phyloP scores from a whole-genome alignment of 2,329 filamentous ascomycete genomes.

The Diaporthe sp. region DNA sequence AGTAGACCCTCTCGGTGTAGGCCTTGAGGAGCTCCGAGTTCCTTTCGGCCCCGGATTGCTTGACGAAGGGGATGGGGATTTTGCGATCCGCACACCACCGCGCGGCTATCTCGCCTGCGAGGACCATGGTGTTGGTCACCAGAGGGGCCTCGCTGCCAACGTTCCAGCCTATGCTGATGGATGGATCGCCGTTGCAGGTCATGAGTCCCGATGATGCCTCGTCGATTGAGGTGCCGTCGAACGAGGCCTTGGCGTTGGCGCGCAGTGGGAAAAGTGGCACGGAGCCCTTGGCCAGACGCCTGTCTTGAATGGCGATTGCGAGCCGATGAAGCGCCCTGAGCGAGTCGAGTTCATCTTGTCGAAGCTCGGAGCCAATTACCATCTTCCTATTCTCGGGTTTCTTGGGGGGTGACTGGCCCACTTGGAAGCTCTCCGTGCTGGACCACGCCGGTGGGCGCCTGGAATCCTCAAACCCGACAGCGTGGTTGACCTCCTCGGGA shows the following conservation, averaged over 20 bases:
- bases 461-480: constrained; percentile 38
- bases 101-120: constrained; percentile 74
- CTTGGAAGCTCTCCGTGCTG: constrained; percentile 46
- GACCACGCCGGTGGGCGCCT: constrained; percentile 22
- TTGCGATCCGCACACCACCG: constrained; percentile 70
- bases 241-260: constrained; percentile 59
- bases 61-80: constrained; percentile 72
- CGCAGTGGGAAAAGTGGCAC: constrained; percentile 62
- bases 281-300: constrained; percentile 62
- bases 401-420: constrained; percentile 50
- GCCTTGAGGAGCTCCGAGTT: constrained; percentile 55
- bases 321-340: constrained; percentile 64
- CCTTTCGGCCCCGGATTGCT: constrained; percentile 58
- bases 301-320: constrained; percentile 59
- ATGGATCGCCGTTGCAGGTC: constrained; percentile 62
- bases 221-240: constrained; percentile 52
- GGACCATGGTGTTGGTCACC: constrained; percentile 69
- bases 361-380: constrained; percentile 58
- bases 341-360: constrained; percentile 58
- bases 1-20: constrained; percentile 55
- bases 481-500: constrained; percentile 61
- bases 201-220: constrained; percentile 47
- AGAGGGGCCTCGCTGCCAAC: constrained; percentile 49
- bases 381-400: constrained; percentile 58
- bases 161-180: constrained; percentile 60